These are phyloP conservation scores for Asterochloris sp. DNA, from an alignment of 139 green algal species.

Conservation along the genomic window DNA sequence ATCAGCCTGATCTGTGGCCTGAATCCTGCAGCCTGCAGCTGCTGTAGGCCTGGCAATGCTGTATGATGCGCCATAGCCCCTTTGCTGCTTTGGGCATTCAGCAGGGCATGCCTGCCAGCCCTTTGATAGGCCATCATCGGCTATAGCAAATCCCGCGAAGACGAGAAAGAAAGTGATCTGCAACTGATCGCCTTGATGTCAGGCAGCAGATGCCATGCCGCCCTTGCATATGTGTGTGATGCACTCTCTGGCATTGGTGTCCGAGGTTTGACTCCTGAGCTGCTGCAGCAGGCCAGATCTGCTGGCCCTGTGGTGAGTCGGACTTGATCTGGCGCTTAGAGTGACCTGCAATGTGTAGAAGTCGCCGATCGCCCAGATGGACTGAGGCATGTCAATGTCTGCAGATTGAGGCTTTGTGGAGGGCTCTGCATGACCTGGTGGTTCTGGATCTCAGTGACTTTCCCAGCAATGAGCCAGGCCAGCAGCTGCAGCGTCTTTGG, in stretches of 20 bases:
- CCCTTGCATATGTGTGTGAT: background rate
- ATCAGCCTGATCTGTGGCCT: no score
- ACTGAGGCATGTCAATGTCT: background rate
- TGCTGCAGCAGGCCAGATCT: background rate
- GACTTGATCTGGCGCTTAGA: no score
- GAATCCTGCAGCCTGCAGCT: no score
- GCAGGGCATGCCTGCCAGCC: background rate
- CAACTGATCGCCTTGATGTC: background rate
- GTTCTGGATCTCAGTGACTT: background rate
- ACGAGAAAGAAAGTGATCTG: background rate
- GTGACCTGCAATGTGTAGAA: background rate
- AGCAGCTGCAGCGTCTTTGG: background rate
- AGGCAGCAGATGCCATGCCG: background rate
- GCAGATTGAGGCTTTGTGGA: background rate
- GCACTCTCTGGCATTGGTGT: background rate
- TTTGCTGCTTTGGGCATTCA: background rate
- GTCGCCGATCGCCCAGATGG: background rate
- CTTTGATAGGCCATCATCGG: background rate
- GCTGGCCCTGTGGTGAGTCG: background rate
- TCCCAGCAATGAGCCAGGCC: background rate
- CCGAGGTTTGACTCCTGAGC: background rate
- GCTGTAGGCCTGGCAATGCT: no score
- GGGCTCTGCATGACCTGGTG: constrained; percentile 12
- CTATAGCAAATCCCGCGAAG: background rate
- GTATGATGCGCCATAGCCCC: no score